These are phyloP conservation scores for Daldinia loculata DNA, from an alignment of 495 filamentous ascomycete genomes.

Conservation along the genomic window DNA sequence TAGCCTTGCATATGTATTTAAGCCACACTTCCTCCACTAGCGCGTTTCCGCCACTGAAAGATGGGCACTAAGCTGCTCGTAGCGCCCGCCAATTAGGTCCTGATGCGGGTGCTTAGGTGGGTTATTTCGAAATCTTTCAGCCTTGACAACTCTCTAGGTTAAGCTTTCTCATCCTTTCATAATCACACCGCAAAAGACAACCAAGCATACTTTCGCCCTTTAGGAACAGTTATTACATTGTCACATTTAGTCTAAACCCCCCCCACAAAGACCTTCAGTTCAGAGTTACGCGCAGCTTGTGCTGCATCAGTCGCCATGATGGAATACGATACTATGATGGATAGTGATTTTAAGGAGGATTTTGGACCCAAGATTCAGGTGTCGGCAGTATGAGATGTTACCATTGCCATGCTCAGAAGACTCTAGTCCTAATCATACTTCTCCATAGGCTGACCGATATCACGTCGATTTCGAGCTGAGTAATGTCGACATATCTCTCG, in stretches of 20 bases:
- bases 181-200: not conserved
- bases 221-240: slow-evolving; percentile 1
- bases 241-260: not conserved
- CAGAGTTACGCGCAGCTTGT: slow-evolving; percentile 16
- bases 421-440: slow-evolving; percentile 10
- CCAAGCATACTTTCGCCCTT: not conserved
- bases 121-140: slow-evolving; percentile 24
- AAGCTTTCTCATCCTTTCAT: slow-evolving; percentile 45
- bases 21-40: not conserved
- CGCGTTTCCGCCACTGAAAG: not conserved
- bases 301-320: slow-evolving; percentile 48
- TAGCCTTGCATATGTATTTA: not conserved
- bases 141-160: slow-evolving; percentile 49
- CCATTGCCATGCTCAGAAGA: slow-evolving; percentile 17
- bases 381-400: slow-evolving; percentile 63
- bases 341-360: slow-evolving; percentile 62
- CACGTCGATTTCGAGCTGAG: slow-evolving; percentile 84
- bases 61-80: not conserved
- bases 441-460: slow-evolving; percentile 67
- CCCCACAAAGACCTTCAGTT: not conserved
- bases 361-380: slow-evolving; percentile 73
- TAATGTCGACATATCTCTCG: slow-evolving; percentile 84
- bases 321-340: slow-evolving; percentile 75
- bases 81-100: not conserved
- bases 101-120: not conserved